Evolutionary conservation across 192 early-diverging fungal species (phyloP).

Genomic region (Borealophlyctis nickersoniae): DNA sequence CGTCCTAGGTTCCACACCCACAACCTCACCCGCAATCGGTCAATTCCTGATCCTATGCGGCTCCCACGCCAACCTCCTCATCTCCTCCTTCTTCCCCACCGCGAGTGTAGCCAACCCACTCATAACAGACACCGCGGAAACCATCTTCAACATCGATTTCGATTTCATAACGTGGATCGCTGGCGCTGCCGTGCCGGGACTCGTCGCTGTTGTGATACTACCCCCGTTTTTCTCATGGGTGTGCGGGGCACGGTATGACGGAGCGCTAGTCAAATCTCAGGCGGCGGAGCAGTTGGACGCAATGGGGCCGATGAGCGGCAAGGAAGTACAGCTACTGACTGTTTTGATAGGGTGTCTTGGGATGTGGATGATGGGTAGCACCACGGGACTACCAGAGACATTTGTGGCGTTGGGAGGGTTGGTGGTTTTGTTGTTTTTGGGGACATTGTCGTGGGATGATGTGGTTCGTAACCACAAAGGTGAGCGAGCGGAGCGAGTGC

Average conservation of each 20-base stretch:
- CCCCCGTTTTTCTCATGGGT: constrained; percentile 6
- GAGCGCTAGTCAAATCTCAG: constrained; percentile 1
- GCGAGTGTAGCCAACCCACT: constrained; percentile 75
- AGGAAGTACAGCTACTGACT: constrained; percentile 36
- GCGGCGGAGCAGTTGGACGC: constrained; percentile 22
- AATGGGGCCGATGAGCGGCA: constrained; percentile 29
- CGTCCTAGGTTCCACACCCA: constrained; percentile 49
- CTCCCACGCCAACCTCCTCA: constrained; percentile 66
- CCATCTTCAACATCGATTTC: constrained; percentile 64
- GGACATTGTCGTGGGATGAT: constrained; percentile 65
- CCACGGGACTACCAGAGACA: constrained; percentile 60
- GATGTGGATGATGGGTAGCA: constrained; percentile 61
- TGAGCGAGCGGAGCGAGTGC: constrained; percentile 11
- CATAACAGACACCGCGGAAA: constrained; percentile 54
- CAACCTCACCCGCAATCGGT: constrained; percentile 37
- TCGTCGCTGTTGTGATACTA: constrained; percentile 26
- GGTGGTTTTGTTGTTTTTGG: constrained; percentile 49
- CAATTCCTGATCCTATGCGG: constrained; percentile 62
- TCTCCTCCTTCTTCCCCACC: constrained; percentile 70
- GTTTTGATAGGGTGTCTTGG: constrained; percentile 53
- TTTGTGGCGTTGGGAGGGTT: constrained; percentile 69
- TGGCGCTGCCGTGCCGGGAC: constrained; percentile 51
- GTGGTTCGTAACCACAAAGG: constrained; percentile 63
- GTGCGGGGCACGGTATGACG: constrained; percentile 25
- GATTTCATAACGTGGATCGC: constrained; percentile 62